A percentile compares a stretch with the other conserved stretches of the same genome.
phyloP scores from a whole-genome alignment of 345 rosid genomes.

The Linum tenue region DNA sequence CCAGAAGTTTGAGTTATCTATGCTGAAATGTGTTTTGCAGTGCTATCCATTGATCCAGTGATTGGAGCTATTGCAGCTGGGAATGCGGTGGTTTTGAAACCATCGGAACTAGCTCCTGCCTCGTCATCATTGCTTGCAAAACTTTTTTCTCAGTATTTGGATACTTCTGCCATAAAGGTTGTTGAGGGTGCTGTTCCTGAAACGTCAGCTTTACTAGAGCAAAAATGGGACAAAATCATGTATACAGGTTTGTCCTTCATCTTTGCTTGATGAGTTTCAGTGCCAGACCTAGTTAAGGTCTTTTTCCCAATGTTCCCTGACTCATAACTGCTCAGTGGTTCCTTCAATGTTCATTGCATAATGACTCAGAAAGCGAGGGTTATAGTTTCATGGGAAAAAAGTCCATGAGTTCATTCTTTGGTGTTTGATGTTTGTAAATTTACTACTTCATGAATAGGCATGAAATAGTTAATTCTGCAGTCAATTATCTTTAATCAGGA shows the following conservation, averaged over 20 bases:
- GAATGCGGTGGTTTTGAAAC: slow-evolving; percentile 78
- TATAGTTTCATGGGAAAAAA: too few species aligned
- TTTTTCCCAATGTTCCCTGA: neutral
- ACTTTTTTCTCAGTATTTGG: slow-evolving; percentile 57
- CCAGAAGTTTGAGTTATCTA: neutral
- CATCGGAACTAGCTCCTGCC: slow-evolving; percentile 87
- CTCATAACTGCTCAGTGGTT: too few species aligned
- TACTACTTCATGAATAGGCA: too few species aligned
- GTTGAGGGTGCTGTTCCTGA: slow-evolving; percentile 77
- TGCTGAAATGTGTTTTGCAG: slow-evolving; percentile 28
- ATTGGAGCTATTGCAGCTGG: slow-evolving; percentile 97
- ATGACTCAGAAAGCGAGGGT: too few species aligned
- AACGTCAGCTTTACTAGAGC: slow-evolving; percentile 71
- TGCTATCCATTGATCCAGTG: slow-evolving; percentile 82
- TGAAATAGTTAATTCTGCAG: too few species aligned
- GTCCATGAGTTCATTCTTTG: too few species aligned
- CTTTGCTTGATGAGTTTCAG: neutral
- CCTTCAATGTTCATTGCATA: too few species aligned
- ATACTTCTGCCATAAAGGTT: slow-evolving; percentile 55
- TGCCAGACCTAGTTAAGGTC: neutral
- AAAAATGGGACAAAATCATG: slow-evolving; percentile 93
- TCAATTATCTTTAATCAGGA: too few species aligned
- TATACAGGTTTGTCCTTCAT: slow-evolving; percentile 63
- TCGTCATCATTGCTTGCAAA: slow-evolving; percentile 58
- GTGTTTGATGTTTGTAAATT: too few species aligned